These are phyloP conservation scores for Huntiella omanensis DNA, from an alignment of 2,329 filamentous ascomycete genomes.

Conservation along the genomic window DNA sequence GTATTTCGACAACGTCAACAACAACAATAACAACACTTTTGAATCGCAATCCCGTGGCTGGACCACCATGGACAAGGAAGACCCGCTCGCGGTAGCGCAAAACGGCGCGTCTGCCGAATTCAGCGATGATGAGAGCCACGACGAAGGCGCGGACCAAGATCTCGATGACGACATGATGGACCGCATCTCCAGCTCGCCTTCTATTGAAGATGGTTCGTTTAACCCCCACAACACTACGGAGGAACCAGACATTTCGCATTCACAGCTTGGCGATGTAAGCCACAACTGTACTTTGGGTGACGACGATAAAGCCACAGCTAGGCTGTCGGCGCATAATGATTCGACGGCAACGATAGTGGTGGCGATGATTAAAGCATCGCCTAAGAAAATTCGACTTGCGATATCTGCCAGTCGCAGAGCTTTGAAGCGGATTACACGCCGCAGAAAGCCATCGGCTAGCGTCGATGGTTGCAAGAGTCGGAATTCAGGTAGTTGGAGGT, in stretches of 20 bases:
- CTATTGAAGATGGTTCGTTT: conserved; percentile 96
- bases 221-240: conserved; percentile 15
- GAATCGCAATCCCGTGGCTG: conserved; percentile 16
- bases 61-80: conserved; percentile 29
- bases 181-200: conserved; percentile 95
- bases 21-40: conserved; percentile 38
- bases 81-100: conserved; percentile 40
- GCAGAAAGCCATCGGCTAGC: conserved; percentile 4
- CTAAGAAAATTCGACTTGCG: background rate
- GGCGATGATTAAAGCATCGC: background rate
- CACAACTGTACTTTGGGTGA: no score
- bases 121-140: conserved; percentile 30
- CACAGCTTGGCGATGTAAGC: no score
- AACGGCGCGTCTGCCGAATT: conserved; percentile 25
- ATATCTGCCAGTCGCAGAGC: conserved; percentile 7
- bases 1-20: conserved; percentile 16
- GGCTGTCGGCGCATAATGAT: no score
- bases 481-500: no score
- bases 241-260: no score
- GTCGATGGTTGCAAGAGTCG: background rate
- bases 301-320: no score
- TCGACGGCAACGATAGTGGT: no score
- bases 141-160: conserved; percentile 55
- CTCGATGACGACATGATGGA: conserved; percentile 91
- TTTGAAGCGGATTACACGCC: background rate